These are phyloP conservation scores for Rhodosporidiobolus odoratus DNA, from an alignment of 768 basidiomycete species.

Conservation along the genomic window DNA sequence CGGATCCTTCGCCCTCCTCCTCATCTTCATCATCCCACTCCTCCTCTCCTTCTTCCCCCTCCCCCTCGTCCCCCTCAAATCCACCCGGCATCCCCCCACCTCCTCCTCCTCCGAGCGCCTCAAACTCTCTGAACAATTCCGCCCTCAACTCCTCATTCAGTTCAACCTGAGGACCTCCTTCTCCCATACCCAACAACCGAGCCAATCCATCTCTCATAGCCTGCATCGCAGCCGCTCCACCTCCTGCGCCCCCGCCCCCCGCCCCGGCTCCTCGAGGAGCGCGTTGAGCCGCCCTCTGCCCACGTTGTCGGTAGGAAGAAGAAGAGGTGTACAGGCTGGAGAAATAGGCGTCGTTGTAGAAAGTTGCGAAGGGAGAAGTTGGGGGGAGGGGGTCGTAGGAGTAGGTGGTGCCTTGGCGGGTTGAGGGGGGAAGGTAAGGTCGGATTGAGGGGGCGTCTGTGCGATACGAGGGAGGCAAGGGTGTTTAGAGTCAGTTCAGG, in stretches of 20 bases:
- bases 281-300: background rate
- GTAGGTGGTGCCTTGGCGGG: conserved; percentile 54
- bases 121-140: conserved; percentile 33
- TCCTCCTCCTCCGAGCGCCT: conserved; percentile 19
- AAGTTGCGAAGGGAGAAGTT: conserved; percentile 52
- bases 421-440: conserved; percentile 35
- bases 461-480: background rate
- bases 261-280: background rate
- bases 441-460: conserved; percentile 29
- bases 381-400: conserved; percentile 88
- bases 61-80: conserved; percentile 42
- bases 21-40: conserved; percentile 19
- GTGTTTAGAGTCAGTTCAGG: no score
- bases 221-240: background rate
- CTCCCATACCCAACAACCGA: conserved; percentile 24
- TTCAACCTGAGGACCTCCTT: conserved; percentile 14
- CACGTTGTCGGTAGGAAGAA: background rate
- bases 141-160: conserved; percentile 28
- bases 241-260: background rate
- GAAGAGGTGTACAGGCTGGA: conserved; percentile 35
- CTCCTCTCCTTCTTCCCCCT: conserved; percentile 40
- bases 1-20: conserved; percentile 32
- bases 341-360: conserved; percentile 74
- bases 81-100: conserved; percentile 39
- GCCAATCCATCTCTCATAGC: conserved; percentile 24